Base-by-base conservation (phyloP, 331 rosid species). In the Telfairia occidentalis region DNA sequence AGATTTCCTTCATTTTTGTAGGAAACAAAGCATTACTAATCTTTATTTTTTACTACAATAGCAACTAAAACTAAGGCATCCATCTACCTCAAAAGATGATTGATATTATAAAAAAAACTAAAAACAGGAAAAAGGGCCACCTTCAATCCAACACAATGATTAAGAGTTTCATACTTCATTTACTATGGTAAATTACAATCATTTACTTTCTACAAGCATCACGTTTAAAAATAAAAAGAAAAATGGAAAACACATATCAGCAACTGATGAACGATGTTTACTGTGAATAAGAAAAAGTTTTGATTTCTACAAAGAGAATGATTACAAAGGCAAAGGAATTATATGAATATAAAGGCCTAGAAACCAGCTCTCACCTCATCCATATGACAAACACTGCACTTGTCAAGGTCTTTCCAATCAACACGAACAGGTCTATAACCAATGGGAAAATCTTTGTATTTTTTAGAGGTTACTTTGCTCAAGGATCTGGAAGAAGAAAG, bases 381-480 rank as follows among this genome's bases (percentile, higher is more conserved):
- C 99, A 92, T 95, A 84, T 95, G 97, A 78, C 99, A 95, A 69
- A 95, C 99, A 78, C 88, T 95, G 84, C 99, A 95, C 85, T 95
- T 95, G 75, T 95, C 97, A 32, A 95, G 99, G 85, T 95, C 99
- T 82, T 91, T 90, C 99, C 99, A 95, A 73, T 95, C 96, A 75
- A 95, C 96, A 79, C 96, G 97, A 83, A 95, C 97, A 73, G 90
- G 97, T 72, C 99, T 90, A 83, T 91, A 95, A 77, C 98, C 97
- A 83, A 81, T 71, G 79, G 95, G 92, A 73, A 77, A 81, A 53
- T 87, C 84, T 73, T 80, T 75, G 87, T 81, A 67, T 70, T 87
- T 82, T 84, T 86, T 85, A 67, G 97, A 88, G 73, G 88, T 81
- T 76, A 79, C 83, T 83, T 91, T 95, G 87, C 82, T 57, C 49